Evolutionary conservation across 202 grass and related monocot species (phyloP).

Genomic region (Digitaria exilis): DNA sequence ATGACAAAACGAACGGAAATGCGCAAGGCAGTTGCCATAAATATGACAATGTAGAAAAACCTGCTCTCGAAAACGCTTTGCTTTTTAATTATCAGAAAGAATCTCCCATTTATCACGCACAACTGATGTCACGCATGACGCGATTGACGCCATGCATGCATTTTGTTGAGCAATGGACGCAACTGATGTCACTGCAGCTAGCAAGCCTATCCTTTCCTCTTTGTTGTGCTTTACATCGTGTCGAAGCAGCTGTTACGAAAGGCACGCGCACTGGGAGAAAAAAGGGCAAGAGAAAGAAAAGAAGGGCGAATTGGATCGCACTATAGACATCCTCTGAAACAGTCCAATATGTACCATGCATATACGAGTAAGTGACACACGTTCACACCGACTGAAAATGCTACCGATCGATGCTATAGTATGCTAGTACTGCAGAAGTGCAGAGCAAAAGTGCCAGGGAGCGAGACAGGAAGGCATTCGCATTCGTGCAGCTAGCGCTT

Average conservation of each 20-base stretch:
- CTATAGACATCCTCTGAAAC: background rate
- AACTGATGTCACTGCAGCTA: background rate
- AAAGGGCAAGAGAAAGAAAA: background rate
- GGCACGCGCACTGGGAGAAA: background rate
- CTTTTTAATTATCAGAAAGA: background rate
- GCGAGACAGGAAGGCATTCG: constrained; percentile 45
- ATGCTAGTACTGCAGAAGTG: too few species aligned
- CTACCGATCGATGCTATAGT: background rate
- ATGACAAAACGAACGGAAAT: background rate
- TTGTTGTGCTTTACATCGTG: background rate
- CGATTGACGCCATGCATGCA: background rate
- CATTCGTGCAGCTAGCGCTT: constrained; percentile 25
- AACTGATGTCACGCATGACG: background rate
- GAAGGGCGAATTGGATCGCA: background rate
- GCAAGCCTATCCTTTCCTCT: background rate
- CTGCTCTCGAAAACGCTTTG: too few species aligned
- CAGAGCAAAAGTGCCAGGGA: background rate
- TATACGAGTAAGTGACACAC: background rate
- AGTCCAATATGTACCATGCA: background rate
- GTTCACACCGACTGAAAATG: background rate
- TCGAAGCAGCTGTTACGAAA: background rate
- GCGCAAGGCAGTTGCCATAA: background rate
- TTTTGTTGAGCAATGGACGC: too few species aligned
- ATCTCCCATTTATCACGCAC: background rate
- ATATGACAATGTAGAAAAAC: too few species aligned